Percentiles rank a stretch among this genome's conserved stretches.
These are phyloP conservation scores for Amyloporia xantha DNA, from an alignment of 768 basidiomycete genomes.

Conservation along the genomic window DNA sequence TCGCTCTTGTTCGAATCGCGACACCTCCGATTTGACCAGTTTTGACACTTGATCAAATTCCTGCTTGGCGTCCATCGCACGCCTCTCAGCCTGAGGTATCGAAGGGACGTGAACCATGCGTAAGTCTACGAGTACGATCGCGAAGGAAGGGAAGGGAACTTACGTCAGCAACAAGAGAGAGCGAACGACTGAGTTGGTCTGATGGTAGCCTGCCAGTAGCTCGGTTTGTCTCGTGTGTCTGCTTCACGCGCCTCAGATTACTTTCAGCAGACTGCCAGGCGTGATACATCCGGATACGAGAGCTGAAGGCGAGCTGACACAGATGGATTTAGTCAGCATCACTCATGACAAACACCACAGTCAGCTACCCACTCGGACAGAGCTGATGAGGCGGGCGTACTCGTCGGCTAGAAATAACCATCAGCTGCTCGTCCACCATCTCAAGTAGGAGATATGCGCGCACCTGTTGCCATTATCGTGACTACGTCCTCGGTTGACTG, in stretches of 20 bases:
- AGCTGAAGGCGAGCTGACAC: constrained; percentile 77
- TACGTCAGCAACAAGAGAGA: constrained; percentile 78
- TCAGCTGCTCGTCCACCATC: constrained; percentile 1
- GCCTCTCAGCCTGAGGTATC: constrained; percentile 77
- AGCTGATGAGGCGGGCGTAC: constrained; percentile 85
- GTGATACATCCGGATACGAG: constrained; percentile 78
- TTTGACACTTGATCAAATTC: constrained; percentile 89
- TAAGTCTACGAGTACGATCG: no score
- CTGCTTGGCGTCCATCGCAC: constrained; percentile 72
- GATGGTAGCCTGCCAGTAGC: constrained; percentile 66
- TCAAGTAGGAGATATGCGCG: not conserved
- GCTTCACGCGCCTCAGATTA: constrained; percentile 65
- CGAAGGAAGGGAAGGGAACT: constrained; percentile 20
- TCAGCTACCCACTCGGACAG: constrained; percentile 60
- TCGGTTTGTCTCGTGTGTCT: constrained; percentile 75
- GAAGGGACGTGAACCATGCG: no score
- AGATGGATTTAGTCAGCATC: no score
- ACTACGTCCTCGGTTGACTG: constrained; percentile 82
- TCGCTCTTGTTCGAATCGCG: constrained; percentile 88
- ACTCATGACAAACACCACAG: not conserved
- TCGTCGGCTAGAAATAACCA: constrained; percentile 57
- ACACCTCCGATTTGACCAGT: constrained; percentile 83
- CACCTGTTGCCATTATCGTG: constrained; percentile 73
- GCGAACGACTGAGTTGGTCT: constrained; percentile 66
- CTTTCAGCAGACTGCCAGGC: constrained; percentile 76